Conservation (phyloP, 352 stramenopile species). For the Globisporangium emineosum region DNA sequence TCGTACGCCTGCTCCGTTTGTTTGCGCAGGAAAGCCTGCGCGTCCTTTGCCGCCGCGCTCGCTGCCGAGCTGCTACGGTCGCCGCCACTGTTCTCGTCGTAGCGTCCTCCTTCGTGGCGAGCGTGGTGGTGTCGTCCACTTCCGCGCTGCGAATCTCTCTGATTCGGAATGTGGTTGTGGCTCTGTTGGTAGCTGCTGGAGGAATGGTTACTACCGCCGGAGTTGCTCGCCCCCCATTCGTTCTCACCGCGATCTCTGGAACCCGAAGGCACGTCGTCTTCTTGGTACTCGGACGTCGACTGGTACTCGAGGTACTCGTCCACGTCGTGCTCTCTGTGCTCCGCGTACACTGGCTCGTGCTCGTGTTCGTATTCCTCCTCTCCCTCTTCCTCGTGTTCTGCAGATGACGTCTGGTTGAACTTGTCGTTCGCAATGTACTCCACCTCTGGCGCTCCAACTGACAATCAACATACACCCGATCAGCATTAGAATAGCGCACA, state of each 20-base stretch:
- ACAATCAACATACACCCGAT: neutral
- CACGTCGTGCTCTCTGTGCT: constrained; percentile 15
- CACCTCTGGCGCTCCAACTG: constrained; percentile 41
- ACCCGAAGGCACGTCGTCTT: constrained; percentile 9
- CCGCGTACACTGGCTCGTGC: constrained; percentile 2
- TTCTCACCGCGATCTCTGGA: neutral
- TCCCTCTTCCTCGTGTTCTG: neutral
- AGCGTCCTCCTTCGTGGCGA: constrained; percentile 29
- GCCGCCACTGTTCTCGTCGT: constrained; percentile 23
- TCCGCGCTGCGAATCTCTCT: constrained; percentile 6
- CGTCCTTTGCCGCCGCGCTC: constrained; percentile 45
- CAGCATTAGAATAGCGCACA: neutral
- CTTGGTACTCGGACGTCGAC: constrained; percentile 49
- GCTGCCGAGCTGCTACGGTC: constrained; percentile 15
- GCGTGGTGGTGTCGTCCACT: constrained; percentile 18
- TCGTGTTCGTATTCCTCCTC: neutral
- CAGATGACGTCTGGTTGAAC: neutral
- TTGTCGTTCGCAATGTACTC: constrained; percentile 28
- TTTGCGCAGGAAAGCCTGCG: constrained; percentile 70
- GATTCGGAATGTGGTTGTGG: constrained; percentile 6
- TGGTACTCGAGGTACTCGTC: constrained; percentile 61
- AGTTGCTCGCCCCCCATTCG: constrained; percentile 20
- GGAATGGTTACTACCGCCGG: constrained; percentile 17
- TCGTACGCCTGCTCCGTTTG: constrained; percentile 84
- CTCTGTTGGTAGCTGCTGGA: constrained; percentile 14